Evolutionary conservation across 768 basidiomycete species (phyloP), one percentile per base, ranked within the genome.

Genomic region (Rhizopogon vinicolor): DNA sequence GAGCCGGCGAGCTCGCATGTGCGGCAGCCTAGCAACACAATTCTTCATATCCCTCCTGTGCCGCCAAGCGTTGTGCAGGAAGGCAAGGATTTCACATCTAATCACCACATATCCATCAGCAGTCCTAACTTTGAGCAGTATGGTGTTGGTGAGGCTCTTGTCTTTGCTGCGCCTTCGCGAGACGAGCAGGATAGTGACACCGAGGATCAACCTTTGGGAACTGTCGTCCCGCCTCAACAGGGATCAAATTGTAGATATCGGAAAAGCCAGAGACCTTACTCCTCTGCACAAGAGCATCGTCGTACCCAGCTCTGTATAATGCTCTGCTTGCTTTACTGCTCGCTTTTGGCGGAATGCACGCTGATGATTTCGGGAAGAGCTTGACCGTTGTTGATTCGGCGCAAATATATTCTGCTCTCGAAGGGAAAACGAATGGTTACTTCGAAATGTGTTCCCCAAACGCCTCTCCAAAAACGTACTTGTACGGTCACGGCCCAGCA

Each of bases 101-200:
- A 56, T 37, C 60, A 63, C 6, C 65, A 69, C 28, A 44, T 67
- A 44, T 70, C 70, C 9, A 56, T 70, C 41, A 69, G 52, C 35
- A 58, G 65, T 44, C 22, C 58, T 18, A 58, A 72, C 39, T 70
- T 78, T 57, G 78, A 81, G 67, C 77, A 70, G 25, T 79, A 83
- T 41, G 84, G 82, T 10, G 77, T 89, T 7, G 86, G 81, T 8
- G 86, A 88, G 57, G 81, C 83, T 16, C 73, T 91, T 37, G 78
- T 77, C 2, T 78, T 79, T 61, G 72, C 78, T 55, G 71, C 72
- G 42, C 57, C 46, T 22, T 35, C 33, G 19, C 46, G 14, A 22
- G 46, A 49, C 19, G 46, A 35, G 7, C 59, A 78, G 28, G 80
- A 77, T 25, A 76, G 74, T 7, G 79, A 77, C 58, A 22, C 19